Evolutionary conservation across 768 basidiomycete genomes (phyloP), one percentile per base, ranked within the genome.

Genomic region (Fibroporia radiculosa): DNA sequence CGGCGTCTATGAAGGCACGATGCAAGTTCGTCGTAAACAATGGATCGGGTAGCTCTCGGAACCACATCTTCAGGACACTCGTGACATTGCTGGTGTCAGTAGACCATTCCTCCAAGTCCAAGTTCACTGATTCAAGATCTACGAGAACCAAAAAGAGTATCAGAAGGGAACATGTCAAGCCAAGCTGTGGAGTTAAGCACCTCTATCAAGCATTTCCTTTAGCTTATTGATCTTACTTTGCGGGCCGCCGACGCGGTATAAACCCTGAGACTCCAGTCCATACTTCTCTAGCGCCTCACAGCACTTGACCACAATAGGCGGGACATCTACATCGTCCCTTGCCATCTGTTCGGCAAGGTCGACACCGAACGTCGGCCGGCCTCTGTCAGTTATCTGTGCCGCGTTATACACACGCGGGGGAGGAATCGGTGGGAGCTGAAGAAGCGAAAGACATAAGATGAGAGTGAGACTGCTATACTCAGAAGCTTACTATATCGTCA

Each of bases 81-180:
- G 96, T 77, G 41, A 98, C 85, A 48, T 89, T 92, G 68, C 95
- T 97, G 66, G 98, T 93, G 61, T 99, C 96, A 14, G 80, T 74
- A 26, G 86, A 78, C 88, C 93, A 93, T 61, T 98, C 95, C 3
- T 86, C 78, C 5, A 82, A 72, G 59, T 92, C 80, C 41, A 99
- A 70, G 64, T 98, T 84, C 27, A 93, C 87, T 1, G 80, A 72
- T 14, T 96, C 88, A 37, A 97, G 65, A 62, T 97, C 95, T 83
- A 51, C 13, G 13, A 18, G 19, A 43, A 16, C 44, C 20, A 45
- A 23, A 27, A 32, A 25, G n/a, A 28, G 39, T 42, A 43, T 39
- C 13, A 32, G 13, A 7, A 31, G 37, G 24, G 12, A 14, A n/a
- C 20, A 5, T 44, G 28, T 35, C n/a, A n/a, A n/a, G n/a, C n/a